Conservation (phyloP, 2,329 filamentous ascomycete species). For the Thelonectria discophora region DNA sequence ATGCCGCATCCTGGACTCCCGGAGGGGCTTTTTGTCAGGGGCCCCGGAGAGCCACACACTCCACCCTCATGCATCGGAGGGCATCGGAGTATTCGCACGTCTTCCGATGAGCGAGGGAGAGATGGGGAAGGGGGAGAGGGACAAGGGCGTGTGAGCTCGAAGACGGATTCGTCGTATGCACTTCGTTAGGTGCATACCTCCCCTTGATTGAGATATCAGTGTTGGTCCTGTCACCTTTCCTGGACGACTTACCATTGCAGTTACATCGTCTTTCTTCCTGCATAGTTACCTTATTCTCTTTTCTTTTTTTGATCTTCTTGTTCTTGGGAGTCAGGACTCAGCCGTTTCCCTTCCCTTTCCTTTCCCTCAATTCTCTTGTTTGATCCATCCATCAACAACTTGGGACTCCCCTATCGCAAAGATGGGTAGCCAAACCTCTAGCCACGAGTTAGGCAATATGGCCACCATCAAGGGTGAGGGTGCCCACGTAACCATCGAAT, state of each 20-base stretch:
- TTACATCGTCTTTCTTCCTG: not conserved
- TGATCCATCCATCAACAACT: not conserved
- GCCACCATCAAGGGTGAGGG: slow-evolving; percentile 26
- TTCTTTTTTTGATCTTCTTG: not conserved
- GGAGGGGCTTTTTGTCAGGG: not conserved
- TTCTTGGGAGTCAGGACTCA: not conserved
- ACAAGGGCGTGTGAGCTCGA: not conserved
- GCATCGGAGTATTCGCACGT: not conserved
- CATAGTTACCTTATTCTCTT: not conserved
- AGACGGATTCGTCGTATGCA: no score
- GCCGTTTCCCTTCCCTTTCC: not conserved
- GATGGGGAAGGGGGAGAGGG: not conserved
- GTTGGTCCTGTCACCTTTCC: not conserved
- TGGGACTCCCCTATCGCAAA: not conserved
- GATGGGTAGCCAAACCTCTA: slow-evolving; percentile 35
- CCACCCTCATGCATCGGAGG: slow-evolving; percentile 8
- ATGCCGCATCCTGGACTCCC: not conserved
- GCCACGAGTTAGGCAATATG: slow-evolving; percentile 39
- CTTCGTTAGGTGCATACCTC: no score
- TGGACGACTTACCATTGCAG: not conserved
- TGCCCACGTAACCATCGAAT: slow-evolving; percentile 20
- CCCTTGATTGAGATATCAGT: no score
- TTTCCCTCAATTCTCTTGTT: not conserved
- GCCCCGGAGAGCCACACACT: not conserved
- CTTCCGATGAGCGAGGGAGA: not conserved